Conservation (phyloP, 108 stramenopile genomes). For the Nitzschia sp. region DNA sequence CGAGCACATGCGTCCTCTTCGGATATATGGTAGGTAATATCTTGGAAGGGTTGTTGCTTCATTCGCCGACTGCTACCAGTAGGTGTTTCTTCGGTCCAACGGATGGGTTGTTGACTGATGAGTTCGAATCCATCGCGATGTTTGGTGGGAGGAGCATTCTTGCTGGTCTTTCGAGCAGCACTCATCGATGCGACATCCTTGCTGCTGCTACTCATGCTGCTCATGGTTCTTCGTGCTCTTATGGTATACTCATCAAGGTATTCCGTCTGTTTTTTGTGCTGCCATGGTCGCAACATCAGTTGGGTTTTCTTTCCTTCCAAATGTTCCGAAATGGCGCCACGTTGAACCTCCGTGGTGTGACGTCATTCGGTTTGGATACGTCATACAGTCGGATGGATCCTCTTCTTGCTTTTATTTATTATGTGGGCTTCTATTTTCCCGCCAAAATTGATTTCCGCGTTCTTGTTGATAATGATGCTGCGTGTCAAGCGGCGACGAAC, state of each 20-base stretch:
- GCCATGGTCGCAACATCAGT: background rate
- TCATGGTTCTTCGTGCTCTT: background rate
- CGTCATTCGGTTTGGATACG: background rate
- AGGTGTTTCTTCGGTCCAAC: slow-evolving; percentile 48
- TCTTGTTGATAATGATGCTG: too few species aligned
- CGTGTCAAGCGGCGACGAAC: too few species aligned
- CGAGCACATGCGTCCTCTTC: slow-evolving; percentile 63
- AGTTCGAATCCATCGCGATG: slow-evolving; percentile 82
- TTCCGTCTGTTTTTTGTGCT: background rate
- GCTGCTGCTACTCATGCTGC: background rate
- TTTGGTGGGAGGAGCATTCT: slow-evolving; percentile 71
- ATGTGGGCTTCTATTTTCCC: too few species aligned
- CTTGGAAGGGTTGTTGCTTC: slow-evolving; percentile 42
- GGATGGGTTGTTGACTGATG: slow-evolving; percentile 61
- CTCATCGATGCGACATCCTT: slow-evolving; percentile 66
- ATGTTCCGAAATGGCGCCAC: background rate
- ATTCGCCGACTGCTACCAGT: background rate
- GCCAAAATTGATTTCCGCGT: too few species aligned
- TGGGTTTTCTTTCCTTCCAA: too few species aligned
- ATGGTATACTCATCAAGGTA: background rate
- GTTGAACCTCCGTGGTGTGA: background rate
- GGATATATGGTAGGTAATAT: slow-evolving; percentile 82
- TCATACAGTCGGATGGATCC: background rate
- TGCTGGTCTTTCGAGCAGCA: slow-evolving; percentile 71
- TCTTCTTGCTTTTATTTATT: too few species aligned